Conservation (phyloP, 2,329 filamentous ascomycete genomes). For the Metarhizium anisopliae region DNA sequence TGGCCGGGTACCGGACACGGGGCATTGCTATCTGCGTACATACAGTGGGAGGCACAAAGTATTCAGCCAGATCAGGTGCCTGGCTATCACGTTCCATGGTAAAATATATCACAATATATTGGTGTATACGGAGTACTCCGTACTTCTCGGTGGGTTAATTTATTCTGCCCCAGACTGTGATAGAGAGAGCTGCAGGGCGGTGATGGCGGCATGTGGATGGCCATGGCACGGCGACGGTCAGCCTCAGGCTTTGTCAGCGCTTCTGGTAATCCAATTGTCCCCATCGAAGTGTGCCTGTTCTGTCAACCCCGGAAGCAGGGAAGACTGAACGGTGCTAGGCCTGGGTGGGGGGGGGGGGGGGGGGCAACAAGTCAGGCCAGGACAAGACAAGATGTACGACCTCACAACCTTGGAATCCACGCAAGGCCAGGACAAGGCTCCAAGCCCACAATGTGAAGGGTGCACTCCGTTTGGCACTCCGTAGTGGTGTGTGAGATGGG, state of each 20-base stretch:
- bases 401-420: not conserved
- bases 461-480: not conserved
- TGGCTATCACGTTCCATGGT: too few relatives aligned
- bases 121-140: too few relatives aligned
- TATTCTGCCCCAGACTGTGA: too few relatives aligned
- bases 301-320: not conserved
- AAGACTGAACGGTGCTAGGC: not conserved
- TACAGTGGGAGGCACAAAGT: too few relatives aligned
- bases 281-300: not conserved
- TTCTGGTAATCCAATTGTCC: not conserved
- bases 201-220: not conserved
- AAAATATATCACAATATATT: too few relatives aligned
- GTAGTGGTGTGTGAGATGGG: not conserved
- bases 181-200: not conserved
- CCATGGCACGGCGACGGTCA: not conserved
- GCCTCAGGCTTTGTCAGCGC: not conserved
- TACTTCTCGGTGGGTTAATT: too few relatives aligned
- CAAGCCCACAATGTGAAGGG: not conserved
- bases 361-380: too few relatives aligned
- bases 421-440: not conserved
- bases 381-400: not conserved
- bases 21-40: too few relatives aligned
- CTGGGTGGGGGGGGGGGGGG: too few relatives aligned
- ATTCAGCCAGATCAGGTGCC: too few relatives aligned
- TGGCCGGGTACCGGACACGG: too few relatives aligned